A percentile compares a stretch with the other conserved stretches of the same genome.
Evolutionary conservation across 23 red algal genomes (phyloP).

Genomic region (Agarophyton chilense): DNA sequence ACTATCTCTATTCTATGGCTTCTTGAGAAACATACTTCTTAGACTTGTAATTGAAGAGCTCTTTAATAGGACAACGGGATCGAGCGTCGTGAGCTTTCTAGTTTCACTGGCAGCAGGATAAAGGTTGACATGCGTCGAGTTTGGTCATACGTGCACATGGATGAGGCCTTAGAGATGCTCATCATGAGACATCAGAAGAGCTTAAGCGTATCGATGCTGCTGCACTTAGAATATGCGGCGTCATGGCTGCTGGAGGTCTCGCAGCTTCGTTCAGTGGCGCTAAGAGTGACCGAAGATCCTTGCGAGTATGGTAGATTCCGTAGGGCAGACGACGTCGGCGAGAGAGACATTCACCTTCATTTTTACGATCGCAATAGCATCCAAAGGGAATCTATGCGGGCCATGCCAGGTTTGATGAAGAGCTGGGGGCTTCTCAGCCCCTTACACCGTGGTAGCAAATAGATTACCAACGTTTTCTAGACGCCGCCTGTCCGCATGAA

Average conservation of each 20-base stretch:
- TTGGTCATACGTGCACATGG: background rate
- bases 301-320: too few relatives aligned
- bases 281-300: too few relatives aligned
- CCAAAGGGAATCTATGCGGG: too few relatives aligned
- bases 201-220: background rate
- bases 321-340: too few relatives aligned
- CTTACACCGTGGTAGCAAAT: too few relatives aligned
- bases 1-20: background rate
- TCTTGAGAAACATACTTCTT: background rate
- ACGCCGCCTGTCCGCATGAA: too few relatives aligned
- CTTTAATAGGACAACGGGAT: background rate
- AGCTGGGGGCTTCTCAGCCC: too few relatives aligned
- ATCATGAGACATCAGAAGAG: background rate
- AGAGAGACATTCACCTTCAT: too few relatives aligned
- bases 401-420: too few relatives aligned
- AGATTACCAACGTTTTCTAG: too few relatives aligned
- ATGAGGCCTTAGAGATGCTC: conserved; percentile 7
- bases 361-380: too few relatives aligned
- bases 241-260: background rate
- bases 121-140: background rate
- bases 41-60: background rate
- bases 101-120: background rate
- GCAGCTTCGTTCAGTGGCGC: too few relatives aligned
- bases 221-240: background rate
- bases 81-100: background rate